Conservation (phyloP, 208 protist genomes). For the Trypanosoma mega region DNA sequence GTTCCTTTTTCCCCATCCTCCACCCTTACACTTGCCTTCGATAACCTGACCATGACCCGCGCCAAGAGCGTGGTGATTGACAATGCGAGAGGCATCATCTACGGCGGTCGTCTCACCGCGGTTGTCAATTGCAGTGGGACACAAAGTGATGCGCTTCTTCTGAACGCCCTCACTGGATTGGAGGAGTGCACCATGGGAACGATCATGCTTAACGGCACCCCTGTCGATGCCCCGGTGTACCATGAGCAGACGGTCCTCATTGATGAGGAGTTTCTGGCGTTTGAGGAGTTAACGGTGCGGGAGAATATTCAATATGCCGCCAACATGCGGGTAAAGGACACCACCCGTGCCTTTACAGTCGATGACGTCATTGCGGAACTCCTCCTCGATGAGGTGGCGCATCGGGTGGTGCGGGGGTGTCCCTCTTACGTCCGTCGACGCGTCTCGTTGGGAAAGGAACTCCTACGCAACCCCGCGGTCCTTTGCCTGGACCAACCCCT, state of each 20-base stretch:
- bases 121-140: conserved; percentile 60
- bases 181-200: conserved; percentile 29
- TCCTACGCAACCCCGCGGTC: conserved; percentile 56
- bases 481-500: conserved; percentile 52
- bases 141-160: conserved; percentile 39
- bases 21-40: conserved; percentile 40
- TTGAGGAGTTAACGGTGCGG: conserved; percentile 47
- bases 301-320: conserved; percentile 59
- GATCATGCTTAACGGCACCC: conserved; percentile 58
- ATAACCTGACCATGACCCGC: conserved; percentile 36
- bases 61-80: conserved; percentile 32
- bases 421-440: conserved; percentile 47
- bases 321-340: conserved; percentile 41
- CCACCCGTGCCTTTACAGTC: conserved; percentile 33
- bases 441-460: conserved; percentile 49
- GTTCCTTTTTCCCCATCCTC: background rate
- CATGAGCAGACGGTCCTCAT: conserved; percentile 32
- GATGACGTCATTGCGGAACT: conserved; percentile 43
- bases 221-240: conserved; percentile 46
- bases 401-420: conserved; percentile 36
- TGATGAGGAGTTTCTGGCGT: conserved; percentile 33
- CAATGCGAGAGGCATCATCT: conserved; percentile 42
- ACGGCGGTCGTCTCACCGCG: conserved; percentile 53
- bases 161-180: conserved; percentile 38
- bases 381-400: conserved; percentile 26